Evolutionary conservation across 768 basidiomycete species (phyloP).

Genomic region (Xerocomus potaroensis): DNA sequence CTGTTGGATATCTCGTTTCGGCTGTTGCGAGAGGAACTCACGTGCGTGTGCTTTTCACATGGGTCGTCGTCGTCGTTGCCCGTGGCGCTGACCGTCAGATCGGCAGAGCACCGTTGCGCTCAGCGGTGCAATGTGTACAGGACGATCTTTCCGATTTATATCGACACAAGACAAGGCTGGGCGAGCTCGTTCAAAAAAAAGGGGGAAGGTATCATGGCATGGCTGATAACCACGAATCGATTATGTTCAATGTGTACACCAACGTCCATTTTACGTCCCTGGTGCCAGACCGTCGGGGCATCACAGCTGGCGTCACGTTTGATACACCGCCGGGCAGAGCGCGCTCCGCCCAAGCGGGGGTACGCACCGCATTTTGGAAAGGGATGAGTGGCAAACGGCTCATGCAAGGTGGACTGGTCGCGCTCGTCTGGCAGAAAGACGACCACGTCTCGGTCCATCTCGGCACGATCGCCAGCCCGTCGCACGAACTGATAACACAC

Average conservation of each 20-base stretch:
- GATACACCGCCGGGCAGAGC: constrained; percentile 56
- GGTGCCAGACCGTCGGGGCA: constrained; percentile 47
- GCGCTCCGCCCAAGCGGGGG: constrained; percentile 34
- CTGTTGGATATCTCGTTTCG: constrained; percentile 73
- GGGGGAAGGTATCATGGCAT: constrained; percentile 58
- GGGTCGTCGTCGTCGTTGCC: background rate
- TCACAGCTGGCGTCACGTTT: constrained; percentile 44
- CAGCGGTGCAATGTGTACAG: constrained; percentile 44
- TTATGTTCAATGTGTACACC: constrained; percentile 64
- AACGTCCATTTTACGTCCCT: constrained; percentile 44
- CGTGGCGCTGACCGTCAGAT: background rate
- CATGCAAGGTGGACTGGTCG: constrained; percentile 59
- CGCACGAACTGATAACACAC: constrained; percentile 43
- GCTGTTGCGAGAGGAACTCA: constrained; percentile 68
- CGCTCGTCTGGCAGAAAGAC: constrained; percentile 45
- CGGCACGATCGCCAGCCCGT: constrained; percentile 45
- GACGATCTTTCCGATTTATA: constrained; percentile 36
- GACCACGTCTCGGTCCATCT: constrained; percentile 43
- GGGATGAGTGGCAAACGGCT: constrained; percentile 54
- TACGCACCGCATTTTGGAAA: constrained; percentile 58
- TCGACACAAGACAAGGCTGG: constrained; percentile 35
- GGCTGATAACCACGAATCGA: constrained; percentile 38
- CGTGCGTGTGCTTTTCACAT: too few relatives aligned
- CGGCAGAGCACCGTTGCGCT: constrained; percentile 48
- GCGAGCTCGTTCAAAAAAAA: constrained; percentile 41